Conservation (phyloP, 2,329 filamentous ascomycete species). For the Ophiostoma novo-ulmi region DNA sequence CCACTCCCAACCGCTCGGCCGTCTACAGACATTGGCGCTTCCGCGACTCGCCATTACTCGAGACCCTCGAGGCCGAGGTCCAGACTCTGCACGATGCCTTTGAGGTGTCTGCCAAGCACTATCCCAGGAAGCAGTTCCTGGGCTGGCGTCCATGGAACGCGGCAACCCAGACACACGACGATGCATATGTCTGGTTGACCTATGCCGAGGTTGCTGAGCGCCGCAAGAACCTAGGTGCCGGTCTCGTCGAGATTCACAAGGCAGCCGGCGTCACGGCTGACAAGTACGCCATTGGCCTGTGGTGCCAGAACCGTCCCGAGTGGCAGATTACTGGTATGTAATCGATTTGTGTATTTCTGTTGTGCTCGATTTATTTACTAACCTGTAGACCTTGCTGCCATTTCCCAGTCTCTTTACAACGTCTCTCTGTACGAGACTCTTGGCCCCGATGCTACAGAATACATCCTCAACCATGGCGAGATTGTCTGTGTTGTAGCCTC, state of each 20-base stretch:
- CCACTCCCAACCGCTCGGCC: slow-evolving; percentile 64
- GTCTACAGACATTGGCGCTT: slow-evolving; percentile 82
- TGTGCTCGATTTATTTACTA: neutral
- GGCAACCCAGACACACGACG: slow-evolving; percentile 63
- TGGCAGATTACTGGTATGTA: slow-evolving; percentile 73
- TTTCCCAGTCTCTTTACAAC: slow-evolving; percentile 80
- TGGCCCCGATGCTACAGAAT: slow-evolving; percentile 85
- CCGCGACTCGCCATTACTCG: slow-evolving; percentile 63
- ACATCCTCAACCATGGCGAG: slow-evolving; percentile 87
- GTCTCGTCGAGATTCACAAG: slow-evolving; percentile 76
- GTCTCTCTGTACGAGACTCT: slow-evolving; percentile 97
- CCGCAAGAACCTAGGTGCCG: slow-evolving; percentile 78
- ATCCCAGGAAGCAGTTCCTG: slow-evolving; percentile 66
- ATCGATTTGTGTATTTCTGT: neutral
- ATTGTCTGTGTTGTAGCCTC: slow-evolving; percentile 72
- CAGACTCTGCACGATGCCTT: slow-evolving; percentile 77
- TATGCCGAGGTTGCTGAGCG: slow-evolving; percentile 75
- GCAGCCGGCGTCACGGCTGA: slow-evolving; percentile 60
- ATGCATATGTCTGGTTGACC: slow-evolving; percentile 75
- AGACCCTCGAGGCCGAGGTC: slow-evolving; percentile 64
- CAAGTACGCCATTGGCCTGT: slow-evolving; percentile 72
- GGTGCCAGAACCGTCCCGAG: slow-evolving; percentile 82
- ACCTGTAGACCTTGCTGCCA: slow-evolving; percentile 68
- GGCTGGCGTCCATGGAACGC: slow-evolving; percentile 77
- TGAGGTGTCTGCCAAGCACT: slow-evolving; percentile 58